Base-by-base conservation (phyloP, 257 asterid species). In the Petunia secreta region DNA sequence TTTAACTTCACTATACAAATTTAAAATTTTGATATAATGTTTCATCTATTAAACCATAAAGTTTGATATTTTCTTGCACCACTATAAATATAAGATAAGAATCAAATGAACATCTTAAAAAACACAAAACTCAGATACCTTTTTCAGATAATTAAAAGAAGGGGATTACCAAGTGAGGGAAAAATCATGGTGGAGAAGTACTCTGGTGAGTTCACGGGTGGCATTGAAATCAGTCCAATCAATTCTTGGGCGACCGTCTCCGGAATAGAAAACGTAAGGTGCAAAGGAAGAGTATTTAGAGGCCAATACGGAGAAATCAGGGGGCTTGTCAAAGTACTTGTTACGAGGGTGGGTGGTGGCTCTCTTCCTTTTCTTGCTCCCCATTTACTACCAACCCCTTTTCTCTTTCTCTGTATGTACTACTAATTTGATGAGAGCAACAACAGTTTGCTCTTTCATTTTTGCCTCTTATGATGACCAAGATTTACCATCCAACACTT, bases 191-290 rank as follows among this genome's bases (percentile, higher is more conserved):
- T 87, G 93, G 66, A 95, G 97, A 80, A 93, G 64, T 6, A 91
- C 91, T 64, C 91, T 90, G 34, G 95, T 93, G 86, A 94, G 84
- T 84, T 94, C 98, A n/a, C 97, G 96, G 25, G 99, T 95, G 63
- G 98, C 99, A 82, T 91, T 91, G 86, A 89, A 93, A 85, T 95
- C 97, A 38, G 97, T 95, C 98, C 99, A 95, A 55, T 95, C 97
- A 52, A 95, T 95, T 84, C 80, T 88, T 60, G 98, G 97, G 10
- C 89, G 87, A n/a, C 97, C 94, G 40, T 90, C 91, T 4, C 78
- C 90, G 0, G 90, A 81, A 84, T 88, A 89, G 84, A 89, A 93
- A 36, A 93, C 94, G 63, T 80, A 92, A 16, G 92, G 91, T 83
- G 85, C 75, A 60, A 95, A 93, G 83, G 88, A 85, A 14, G 96